Evolutionary conservation across 768 basidiomycete genomes (phyloP).

Genomic region (Suillus weaverae): DNA sequence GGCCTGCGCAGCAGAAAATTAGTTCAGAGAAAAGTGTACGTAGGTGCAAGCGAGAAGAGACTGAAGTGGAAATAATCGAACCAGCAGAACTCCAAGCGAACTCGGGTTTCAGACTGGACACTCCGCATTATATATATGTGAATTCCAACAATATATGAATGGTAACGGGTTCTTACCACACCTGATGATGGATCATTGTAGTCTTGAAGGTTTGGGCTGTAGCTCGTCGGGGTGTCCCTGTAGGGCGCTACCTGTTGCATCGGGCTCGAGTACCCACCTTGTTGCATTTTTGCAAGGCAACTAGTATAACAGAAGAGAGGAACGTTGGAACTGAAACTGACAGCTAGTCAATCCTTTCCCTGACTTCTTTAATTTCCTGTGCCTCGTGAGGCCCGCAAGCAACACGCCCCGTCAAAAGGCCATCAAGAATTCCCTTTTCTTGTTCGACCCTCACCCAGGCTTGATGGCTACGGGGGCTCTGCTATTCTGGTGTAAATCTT

Average conservation of each 20-base stretch:
- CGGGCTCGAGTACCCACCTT: slow-evolving; percentile 14
- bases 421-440: not conserved
- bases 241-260: slow-evolving; percentile 28
- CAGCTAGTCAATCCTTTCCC: not conserved
- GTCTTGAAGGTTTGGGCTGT: slow-evolving; percentile 27
- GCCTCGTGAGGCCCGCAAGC: not conserved
- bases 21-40: slow-evolving; percentile 2
- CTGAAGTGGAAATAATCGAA: not conserved
- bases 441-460: not conserved
- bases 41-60: slow-evolving; percentile 4
- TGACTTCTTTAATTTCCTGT: not conserved
- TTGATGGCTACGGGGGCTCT: not conserved
- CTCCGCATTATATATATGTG: slow-evolving; percentile 5
- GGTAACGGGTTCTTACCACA: slow-evolving; percentile 15
- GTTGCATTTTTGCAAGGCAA: not conserved
- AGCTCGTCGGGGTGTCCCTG: slow-evolving; percentile 17
- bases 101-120: not conserved
- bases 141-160: not conserved
- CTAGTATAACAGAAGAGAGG: not conserved
- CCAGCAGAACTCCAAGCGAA: not conserved
- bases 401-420: not conserved
- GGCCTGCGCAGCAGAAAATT: slow-evolving; percentile 34
- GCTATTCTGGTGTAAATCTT: not conserved
- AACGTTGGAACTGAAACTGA: not conserved
- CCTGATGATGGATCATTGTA: slow-evolving; percentile 29